Conservation (phyloP, 2,329 filamentous ascomycete species). For the Cladosporium sp. region DNA sequence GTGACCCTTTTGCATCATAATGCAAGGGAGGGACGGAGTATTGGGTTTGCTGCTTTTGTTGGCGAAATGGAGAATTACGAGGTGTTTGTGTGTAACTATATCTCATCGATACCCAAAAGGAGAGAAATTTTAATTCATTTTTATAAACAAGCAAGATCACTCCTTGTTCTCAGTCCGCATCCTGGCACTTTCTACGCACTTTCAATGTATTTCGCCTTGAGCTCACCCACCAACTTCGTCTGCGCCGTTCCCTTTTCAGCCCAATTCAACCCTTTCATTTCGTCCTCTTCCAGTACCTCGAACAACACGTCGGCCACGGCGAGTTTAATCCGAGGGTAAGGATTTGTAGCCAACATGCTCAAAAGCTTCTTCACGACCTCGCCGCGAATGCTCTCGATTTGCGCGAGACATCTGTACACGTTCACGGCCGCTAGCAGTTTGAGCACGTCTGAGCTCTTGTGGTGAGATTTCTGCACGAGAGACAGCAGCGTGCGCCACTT, state of each 20-base stretch:
- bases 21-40: not conserved
- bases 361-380: constrained; percentile 65
- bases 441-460: constrained; percentile 75
- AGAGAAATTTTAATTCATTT: too few relatives aligned
- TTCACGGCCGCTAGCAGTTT: constrained; percentile 77
- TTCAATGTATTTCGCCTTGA: not conserved
- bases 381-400: constrained; percentile 46
- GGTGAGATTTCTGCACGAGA: constrained; percentile 71
- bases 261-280: constrained; percentile 23
- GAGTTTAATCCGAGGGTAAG: constrained; percentile 68
- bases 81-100: not conserved
- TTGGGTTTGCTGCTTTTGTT: not conserved
- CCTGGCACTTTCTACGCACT: not conserved
- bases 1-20: not conserved
- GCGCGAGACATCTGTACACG: constrained; percentile 68
- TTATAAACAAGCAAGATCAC: too few relatives aligned
- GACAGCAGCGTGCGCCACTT: constrained; percentile 65
- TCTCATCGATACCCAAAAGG: constrained; percentile 8
- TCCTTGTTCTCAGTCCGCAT: not conserved
- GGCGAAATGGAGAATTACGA: not conserved
- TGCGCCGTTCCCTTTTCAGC: constrained; percentile 10
- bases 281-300: constrained; percentile 33
- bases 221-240: not conserved
- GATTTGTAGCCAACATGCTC: constrained; percentile 67
- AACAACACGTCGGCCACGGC: constrained; percentile 40